Conservation (phyloP, 139 green algal genomes). For the Spirogloea muscicola region DNA sequence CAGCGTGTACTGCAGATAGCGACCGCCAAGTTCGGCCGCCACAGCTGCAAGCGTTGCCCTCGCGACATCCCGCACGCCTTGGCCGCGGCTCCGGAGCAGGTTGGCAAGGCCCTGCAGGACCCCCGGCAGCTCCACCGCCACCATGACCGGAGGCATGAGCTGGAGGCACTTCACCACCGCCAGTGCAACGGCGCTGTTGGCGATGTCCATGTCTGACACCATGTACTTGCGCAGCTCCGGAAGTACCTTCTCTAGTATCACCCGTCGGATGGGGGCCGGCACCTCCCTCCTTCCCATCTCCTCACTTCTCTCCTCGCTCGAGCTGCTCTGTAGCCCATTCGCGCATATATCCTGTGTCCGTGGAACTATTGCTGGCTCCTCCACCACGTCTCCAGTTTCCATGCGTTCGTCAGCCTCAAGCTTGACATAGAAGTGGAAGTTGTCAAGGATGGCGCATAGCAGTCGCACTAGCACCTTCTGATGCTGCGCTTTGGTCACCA, state of each 20-base stretch:
- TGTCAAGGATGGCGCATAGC: conserved; percentile 25
- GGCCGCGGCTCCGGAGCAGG: conserved; percentile 37
- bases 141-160: conserved; percentile 7
- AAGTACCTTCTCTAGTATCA: conserved; percentile 1
- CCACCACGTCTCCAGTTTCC: no score
- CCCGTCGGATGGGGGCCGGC: background rate
- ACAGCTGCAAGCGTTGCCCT: conserved; percentile 69
- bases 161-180: conserved; percentile 22
- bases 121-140: conserved; percentile 11
- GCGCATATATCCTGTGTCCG: no score
- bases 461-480: conserved; percentile 23
- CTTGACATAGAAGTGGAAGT: conserved; percentile 30
- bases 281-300: no score
- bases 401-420: no score
- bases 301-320: no score
- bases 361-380: no score
- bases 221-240: conserved; percentile 25
- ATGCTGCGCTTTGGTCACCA: conserved; percentile 1
- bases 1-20: conserved; percentile 22
- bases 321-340: no score
- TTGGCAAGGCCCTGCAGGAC: conserved; percentile 29
- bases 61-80: conserved; percentile 68
- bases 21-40: conserved; percentile 65
- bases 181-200: conserved; percentile 11
- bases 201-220: conserved; percentile 6